Conservation (phyloP, 495 filamentous ascomycete species). For the Amniculicola lignicola region DNA sequence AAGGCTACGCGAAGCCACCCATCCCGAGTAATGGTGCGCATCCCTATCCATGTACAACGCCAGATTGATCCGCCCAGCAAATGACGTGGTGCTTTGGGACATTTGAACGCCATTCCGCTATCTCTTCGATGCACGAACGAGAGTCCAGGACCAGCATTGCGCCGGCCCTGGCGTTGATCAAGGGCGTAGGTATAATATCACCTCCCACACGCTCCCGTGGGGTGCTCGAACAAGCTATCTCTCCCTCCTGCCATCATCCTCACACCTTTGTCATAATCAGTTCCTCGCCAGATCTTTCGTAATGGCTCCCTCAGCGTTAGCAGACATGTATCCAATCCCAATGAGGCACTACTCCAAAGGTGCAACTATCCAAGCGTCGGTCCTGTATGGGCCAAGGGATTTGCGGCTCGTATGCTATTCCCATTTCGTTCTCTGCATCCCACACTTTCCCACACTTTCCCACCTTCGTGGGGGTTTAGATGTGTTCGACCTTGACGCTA, state of each 20-base stretch:
- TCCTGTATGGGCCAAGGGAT: constrained; percentile 39
- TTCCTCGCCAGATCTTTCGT: constrained; percentile 11
- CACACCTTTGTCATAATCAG: constrained; percentile 11
- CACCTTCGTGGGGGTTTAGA: constrained; percentile 27
- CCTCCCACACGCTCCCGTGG: constrained; percentile 35
- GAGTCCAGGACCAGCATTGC: constrained; percentile 14
- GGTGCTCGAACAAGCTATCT: constrained; percentile 29
- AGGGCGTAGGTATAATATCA: constrained; percentile 28
- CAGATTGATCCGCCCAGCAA: constrained; percentile 34
- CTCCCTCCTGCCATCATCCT: constrained; percentile 4
- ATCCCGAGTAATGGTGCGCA: constrained; percentile 20
- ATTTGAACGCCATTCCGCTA: constrained; percentile 31
- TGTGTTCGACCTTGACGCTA: constrained; percentile 24
- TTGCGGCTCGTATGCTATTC: constrained; percentile 36
- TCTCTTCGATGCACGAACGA: constrained; percentile 35
- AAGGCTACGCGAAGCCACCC: constrained; percentile 34
- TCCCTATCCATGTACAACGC: constrained; percentile 29
- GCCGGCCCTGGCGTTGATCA: constrained; percentile 23
- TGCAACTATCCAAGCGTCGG: constrained; percentile 34
- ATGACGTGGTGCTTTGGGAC: constrained; percentile 31
- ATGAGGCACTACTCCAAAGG: constrained; percentile 33
- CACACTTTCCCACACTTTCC: constrained; percentile 23
- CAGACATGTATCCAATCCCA: constrained; percentile 37
- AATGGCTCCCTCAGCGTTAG: constrained; percentile 39
- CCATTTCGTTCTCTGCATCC: constrained; percentile 26